Conservation (phyloP, 2,329 filamentous ascomycete genomes). For the Fusarium piperis region DNA sequence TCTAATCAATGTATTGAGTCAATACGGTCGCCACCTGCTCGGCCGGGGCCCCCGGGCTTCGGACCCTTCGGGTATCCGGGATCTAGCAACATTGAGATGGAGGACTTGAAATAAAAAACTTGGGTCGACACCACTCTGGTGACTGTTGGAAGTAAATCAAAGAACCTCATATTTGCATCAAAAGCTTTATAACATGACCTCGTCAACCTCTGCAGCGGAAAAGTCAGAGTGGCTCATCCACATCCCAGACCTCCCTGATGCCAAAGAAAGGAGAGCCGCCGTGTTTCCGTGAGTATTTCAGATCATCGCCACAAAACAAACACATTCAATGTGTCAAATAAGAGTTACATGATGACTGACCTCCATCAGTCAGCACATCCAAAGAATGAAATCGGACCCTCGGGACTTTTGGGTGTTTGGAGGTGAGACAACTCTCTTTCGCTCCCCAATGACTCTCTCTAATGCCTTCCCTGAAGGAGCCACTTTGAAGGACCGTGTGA, state of each 20-base stretch:
- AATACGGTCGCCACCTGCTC: no score
- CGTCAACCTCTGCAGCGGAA: background rate
- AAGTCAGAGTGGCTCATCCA: slow-evolving; percentile 8
- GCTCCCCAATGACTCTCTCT: background rate
- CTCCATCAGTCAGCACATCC: background rate
- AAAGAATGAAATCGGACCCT: slow-evolving; percentile 7
- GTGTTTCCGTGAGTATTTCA: background rate
- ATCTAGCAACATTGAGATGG: no score
- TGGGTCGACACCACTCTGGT: background rate
- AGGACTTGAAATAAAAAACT: no score
- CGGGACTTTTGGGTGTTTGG: slow-evolving; percentile 12
- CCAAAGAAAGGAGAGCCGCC: background rate
- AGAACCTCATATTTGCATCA: background rate
- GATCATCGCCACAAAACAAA: background rate
- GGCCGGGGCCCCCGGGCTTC: no score
- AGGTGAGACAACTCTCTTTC: background rate
- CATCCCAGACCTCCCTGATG: background rate
- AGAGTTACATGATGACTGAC: background rate
- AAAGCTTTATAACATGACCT: background rate
- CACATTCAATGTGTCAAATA: background rate
- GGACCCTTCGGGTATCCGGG: no score
- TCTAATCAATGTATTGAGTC: no score
- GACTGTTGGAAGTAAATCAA: background rate
- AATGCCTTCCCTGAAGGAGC: slow-evolving; percentile 7
- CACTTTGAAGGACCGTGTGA: background rate